Base-by-base conservation (phyloP, 1,284 basidiomycete genomes). In the Ganoderma sinense region DNA sequence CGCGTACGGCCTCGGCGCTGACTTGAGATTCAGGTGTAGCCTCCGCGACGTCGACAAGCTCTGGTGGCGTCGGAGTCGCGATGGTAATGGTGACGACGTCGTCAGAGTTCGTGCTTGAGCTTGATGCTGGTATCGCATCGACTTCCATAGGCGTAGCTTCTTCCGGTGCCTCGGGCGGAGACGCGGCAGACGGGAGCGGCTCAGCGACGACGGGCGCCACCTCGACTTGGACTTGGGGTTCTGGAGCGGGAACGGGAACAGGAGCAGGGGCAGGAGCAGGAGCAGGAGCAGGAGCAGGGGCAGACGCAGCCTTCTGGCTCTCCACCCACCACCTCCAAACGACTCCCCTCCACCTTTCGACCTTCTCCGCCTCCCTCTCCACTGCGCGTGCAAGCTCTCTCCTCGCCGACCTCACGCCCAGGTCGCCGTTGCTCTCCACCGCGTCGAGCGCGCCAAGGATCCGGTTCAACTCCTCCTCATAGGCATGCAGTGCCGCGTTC, bases 371-470 rank as follows among this genome's bases (percentile, higher is more conserved):
- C 75, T 91, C 92, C 55, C 75, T 72, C 81, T 94, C 93, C 23
- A 95, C 86, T 43, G 76, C 76, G 68, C 82, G 82, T 43, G 93
- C 92, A 2, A 92, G 83, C 11, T 82, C 82, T 77, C 89, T 86
- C 64, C 93, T 80, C 69, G 80, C 83, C 31, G 83, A 82, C 62
- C 92, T 82, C 23, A 95, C 86, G 2, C 79, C 80, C 68, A 80
- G 78, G 70, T 90, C 85, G 0, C 92, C 93, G 73, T 84, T 85
- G 72, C 88, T 91, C 72, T 92, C 87, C 18, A 94, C 85, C 0
- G 85, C 88, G 73, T 95, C 93, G 7, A 94, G 85, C 68, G 84
- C 83, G 63, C 88, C 85, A 33, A 94, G 82, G 18, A 94, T 80
- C 65, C 87, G 86, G 65, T 88, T 86, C 66, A 94, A 82, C 33